Conservation (phyloP, 176 grass and related monocot species). For the Cymbopogon citratus region DNA sequence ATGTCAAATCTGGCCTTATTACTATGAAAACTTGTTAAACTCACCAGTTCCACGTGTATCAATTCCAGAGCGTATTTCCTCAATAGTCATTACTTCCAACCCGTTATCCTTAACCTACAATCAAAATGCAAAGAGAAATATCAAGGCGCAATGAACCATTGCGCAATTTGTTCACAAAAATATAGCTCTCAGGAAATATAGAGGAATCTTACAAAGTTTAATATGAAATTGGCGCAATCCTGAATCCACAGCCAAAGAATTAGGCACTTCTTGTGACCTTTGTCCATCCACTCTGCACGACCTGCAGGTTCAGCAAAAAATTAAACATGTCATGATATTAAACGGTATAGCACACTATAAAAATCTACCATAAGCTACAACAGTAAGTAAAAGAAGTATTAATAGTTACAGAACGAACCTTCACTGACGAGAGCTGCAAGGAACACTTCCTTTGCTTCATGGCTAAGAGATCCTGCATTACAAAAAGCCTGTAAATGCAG, state of each 20-base stretch:
- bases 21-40: neutral
- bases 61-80: constrained; percentile 91
- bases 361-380: constrained; percentile 20
- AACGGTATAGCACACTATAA: neutral
- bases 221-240: constrained; percentile 90
- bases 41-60: constrained; percentile 88
- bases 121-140: constrained; percentile 19
- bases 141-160: neutral
- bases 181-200: neutral
- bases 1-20: neutral
- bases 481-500: constrained; percentile 21
- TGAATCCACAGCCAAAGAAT: constrained; percentile 92
- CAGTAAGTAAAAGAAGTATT: constrained; percentile 5
- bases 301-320: constrained; percentile 43
- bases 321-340: neutral
- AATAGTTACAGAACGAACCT: constrained; percentile 44
- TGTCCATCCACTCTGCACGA: constrained; percentile 89
- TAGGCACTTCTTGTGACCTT: constrained; percentile 90
- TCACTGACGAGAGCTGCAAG: constrained; percentile 76
- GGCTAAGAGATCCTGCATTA: constrained; percentile 78
- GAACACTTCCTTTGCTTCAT: constrained; percentile 92
- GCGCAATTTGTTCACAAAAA: constrained; percentile 3
- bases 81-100: constrained; percentile 80
- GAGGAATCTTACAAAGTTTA: constrained; percentile 63
- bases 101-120: constrained; percentile 92